phyloP scores from a whole-genome alignment of 768 basidiomycete species.

The Lentinula guzmanii region DNA sequence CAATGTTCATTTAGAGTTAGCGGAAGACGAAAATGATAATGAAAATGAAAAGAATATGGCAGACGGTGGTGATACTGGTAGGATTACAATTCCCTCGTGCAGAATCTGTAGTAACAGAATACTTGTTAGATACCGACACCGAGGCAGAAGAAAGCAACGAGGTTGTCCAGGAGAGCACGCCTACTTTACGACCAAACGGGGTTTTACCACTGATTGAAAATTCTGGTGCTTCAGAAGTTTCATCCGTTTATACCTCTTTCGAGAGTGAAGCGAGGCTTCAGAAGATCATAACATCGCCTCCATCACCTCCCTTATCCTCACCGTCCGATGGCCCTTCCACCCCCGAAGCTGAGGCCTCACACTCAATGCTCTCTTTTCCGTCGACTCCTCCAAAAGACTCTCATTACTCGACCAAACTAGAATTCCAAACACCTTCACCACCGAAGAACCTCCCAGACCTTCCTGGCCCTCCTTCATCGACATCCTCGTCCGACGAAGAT shows the following conservation, averaged over 20 bases:
- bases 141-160: conserved; percentile 5
- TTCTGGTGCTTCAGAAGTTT: conserved; percentile 6
- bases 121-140: not conserved
- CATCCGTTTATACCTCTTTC: not conserved
- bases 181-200: conserved; percentile 13
- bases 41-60: not conserved
- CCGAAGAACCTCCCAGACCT: conserved; percentile 59
- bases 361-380: conserved; percentile 17
- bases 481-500: conserved; percentile 46
- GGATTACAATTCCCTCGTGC: not conserved
- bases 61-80: not conserved
- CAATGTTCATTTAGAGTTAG: not conserved
- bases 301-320: conserved; percentile 26
- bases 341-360: not conserved
- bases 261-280: conserved; percentile 14
- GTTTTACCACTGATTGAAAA: conserved; percentile 11
- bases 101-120: not conserved
- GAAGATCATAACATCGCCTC: conserved; percentile 11
- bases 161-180: conserved; percentile 18
- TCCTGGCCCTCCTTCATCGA: conserved; percentile 49
- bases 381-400: conserved; percentile 42
- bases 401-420: conserved; percentile 33
- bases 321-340: conserved; percentile 12
- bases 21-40: not conserved
- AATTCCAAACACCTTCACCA: conserved; percentile 61